Evolutionary conservation across 345 rosid genomes (phyloP), one percentile per base, ranked within the genome.

Genomic region (Erysimum cheiranthoides): DNA sequence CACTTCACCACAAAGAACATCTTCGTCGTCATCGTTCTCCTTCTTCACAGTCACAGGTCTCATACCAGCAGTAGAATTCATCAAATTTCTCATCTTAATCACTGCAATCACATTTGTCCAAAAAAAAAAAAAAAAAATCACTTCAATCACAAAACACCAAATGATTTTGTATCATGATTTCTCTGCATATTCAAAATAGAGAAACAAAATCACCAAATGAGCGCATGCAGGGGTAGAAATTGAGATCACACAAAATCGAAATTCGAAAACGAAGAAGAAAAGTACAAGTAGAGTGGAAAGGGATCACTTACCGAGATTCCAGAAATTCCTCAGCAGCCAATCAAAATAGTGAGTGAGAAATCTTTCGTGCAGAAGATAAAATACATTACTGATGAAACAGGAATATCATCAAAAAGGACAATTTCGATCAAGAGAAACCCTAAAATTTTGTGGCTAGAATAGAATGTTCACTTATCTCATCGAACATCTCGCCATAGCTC

Each of bases 21-120:
- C 27, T 43, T 63, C 68, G 36, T 53, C 61, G 2, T 61, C 61
- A 73, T 35, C 31, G 21, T 73, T 57, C 40, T 56, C 78, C 65
- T 65, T 45, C 78, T 73, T 64, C 71, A 73, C 77, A 64, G 57
- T 64, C 71, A 73, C 77, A 64, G 57, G 4, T 64, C 39, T 54
- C 70, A 42, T 47, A 9, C 1, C 8, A 56, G 64, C 8, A 65
- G 5, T 39, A 64, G 28, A 32, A 8, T 28, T 38, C 46, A 30
- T 34, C 53, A 38, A 6, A 17, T 13, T 14, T 30, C 61, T 38
- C 79, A 75, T 58, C 61, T 36, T 66, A 21, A 21, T 21, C 25
- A 21, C 25, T 21, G 25, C 25, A 21, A 21, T 21, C 25, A 21
- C 25, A 21, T 21, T 21, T 21, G 25, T 21, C 25, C 25, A 21